phyloP scores from a whole-genome alignment of 2,329 filamentous ascomycete genomes.

The Scortechinia acanthostroma region DNA sequence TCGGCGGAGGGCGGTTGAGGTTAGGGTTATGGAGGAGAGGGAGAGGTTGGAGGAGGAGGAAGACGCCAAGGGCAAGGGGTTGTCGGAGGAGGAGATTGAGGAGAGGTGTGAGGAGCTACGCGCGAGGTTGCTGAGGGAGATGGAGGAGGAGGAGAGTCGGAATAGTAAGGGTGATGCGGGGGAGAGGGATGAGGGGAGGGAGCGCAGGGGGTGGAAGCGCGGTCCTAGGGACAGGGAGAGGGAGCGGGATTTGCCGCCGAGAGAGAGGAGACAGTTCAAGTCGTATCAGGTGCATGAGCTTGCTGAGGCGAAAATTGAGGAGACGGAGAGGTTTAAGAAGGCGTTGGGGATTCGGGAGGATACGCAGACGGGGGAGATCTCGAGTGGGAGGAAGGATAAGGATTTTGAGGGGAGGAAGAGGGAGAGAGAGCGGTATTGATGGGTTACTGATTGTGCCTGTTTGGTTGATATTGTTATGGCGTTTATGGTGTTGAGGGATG shows the following conservation, averaged over 20 bases:
- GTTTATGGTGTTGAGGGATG: too few species aligned
- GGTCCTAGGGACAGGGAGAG: not conserved
- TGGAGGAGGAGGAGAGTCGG: constrained; percentile 13
- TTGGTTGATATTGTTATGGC: too few species aligned
- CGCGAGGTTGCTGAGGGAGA: constrained; percentile 49
- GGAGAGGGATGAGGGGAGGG: constrained; percentile 76
- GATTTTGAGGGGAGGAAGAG: not conserved
- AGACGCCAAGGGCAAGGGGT: constrained; percentile 34
- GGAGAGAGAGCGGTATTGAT: not conserved
- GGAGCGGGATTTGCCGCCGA: constrained; percentile 23
- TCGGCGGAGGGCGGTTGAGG: constrained; percentile 80
- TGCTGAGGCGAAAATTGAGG: constrained; percentile 90
- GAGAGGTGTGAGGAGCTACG: constrained; percentile 61
- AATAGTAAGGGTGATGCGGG: constrained; percentile 32
- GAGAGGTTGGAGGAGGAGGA: constrained; percentile 82
- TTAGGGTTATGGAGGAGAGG: constrained; percentile 83
- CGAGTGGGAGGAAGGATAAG: not conserved
- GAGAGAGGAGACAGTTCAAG: constrained; percentile 55
- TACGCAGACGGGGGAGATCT: constrained; percentile 1
- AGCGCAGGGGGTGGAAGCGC: constrained; percentile 13
- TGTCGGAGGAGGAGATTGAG: constrained; percentile 49
- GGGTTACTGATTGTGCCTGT: too few species aligned
- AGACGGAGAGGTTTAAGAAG: constrained; percentile 80
- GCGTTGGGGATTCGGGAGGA: constrained; percentile 81
- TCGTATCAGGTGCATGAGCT: constrained; percentile 92